phyloP scores from a whole-genome alignment of 371 early-diverging fungal species.

The Furculomyces boomerangus region DNA sequence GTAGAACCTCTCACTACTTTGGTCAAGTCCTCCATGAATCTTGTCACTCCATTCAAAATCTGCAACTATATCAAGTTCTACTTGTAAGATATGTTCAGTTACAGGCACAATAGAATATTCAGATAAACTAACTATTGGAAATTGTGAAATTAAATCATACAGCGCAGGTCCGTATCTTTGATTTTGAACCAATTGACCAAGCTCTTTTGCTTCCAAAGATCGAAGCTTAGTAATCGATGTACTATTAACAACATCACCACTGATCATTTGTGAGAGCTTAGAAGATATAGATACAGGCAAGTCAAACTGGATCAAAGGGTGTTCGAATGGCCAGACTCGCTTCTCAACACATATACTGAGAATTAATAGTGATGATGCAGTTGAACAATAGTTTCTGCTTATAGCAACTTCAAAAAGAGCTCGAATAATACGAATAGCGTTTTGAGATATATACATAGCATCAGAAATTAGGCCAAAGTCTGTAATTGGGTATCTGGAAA shows the following conservation, averaged over 20 bases:
- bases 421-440: slow-evolving; percentile 81
- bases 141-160: slow-evolving; percentile 51
- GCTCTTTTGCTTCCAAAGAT: slow-evolving; percentile 62
- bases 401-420: slow-evolving; percentile 89
- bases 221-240: slow-evolving; percentile 45
- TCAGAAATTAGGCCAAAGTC: slow-evolving; percentile 91
- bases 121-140: slow-evolving; percentile 64
- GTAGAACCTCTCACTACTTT: slow-evolving; percentile 72
- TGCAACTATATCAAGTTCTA: slow-evolving; percentile 53
- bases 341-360: slow-evolving; percentile 80
- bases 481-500: slow-evolving; percentile 58
- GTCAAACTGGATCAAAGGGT: slow-evolving; percentile 70
- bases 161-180: slow-evolving; percentile 57
- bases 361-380: slow-evolving; percentile 54
- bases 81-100: slow-evolving; percentile 70
- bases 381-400: slow-evolving; percentile 77
- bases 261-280: background rate
- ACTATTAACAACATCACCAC: background rate
- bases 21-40: slow-evolving; percentile 40
- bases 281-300: slow-evolving; percentile 28
- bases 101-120: slow-evolving; percentile 67
- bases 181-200: slow-evolving; percentile 73
- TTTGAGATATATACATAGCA: slow-evolving; percentile 80
- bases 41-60: slow-evolving; percentile 88
- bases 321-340: slow-evolving; percentile 89